Base-by-base conservation (phyloP, 2,329 filamentous ascomycete genomes). In the Rhynchosporium secalis region DNA sequence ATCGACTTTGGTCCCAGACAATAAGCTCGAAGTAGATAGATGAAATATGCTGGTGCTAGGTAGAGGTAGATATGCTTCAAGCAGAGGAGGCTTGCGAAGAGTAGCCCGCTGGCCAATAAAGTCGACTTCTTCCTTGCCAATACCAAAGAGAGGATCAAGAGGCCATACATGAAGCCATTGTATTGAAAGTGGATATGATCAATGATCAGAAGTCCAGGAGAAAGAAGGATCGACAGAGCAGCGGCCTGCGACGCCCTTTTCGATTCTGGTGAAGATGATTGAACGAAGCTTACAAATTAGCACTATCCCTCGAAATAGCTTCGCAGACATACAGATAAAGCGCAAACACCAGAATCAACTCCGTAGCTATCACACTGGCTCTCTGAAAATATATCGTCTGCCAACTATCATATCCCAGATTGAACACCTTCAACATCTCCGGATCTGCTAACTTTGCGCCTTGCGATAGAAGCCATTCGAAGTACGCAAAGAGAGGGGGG, bases 101-200 rank as follows among this genome's bases (percentile, higher is more conserved):
- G 76, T 1, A 96, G 79, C 0, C 92, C 95, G 69, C 92, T 95
- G 51, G 81, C 79, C 12, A 98, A 82, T 40, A 95, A 80, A 0
- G 90, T 90, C 2, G 88, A 88, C 72, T 84, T 86, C 70, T 88
- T 86, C 56, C 91, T 87, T 6, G 92, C 92, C 63, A 96, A 79
- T 1, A 96, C 89, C 54, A 99, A 82, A 2, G 95, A 98, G 59
- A 94, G 81, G 43, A 98, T 84, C 56, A 99, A 80, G 48, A 98
- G 80, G 43, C 95, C 95, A 75, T 98, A 99, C 77, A 99, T 86
- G 77, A 93, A 92, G 46, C 95, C 94, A 79, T 99, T 99, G 80
- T 99, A 99, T 80, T 99, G 95, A 76, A 99, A 99, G 76, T 97
- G 93, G 67, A 97, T 94, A 75, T 99, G 95, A 73, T 99, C 95